phyloP scores from a whole-genome alignment of 169 alveolate genomes.

The Cryptosporidium andersoni region DNA sequence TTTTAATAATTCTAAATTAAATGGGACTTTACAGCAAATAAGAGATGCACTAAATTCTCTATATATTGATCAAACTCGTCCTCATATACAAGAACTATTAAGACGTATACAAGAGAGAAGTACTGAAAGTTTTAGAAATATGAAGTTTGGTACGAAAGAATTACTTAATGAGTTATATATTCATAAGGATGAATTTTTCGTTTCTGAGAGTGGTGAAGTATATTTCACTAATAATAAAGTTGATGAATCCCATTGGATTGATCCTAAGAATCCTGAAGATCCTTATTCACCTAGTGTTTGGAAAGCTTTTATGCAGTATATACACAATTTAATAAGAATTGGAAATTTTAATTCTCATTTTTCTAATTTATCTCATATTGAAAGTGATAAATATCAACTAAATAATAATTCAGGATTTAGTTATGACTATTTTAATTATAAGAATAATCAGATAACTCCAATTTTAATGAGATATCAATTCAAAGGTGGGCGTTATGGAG shows the following conservation, averaged over 20 bases:
- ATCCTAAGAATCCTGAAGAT: conserved; percentile 33
- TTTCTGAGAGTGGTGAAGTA: conserved; percentile 8
- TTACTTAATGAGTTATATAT: conserved; percentile 1
- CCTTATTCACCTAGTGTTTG: conserved; percentile 35
- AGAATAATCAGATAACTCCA: neutral
- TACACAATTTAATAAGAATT: conserved; percentile 7
- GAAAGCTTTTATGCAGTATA: conserved; percentile 25
- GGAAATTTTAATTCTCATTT: neutral
- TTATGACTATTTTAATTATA: neutral
- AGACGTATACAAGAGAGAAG: conserved; percentile 7
- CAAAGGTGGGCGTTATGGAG: conserved; percentile 57
- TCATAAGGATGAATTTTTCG: conserved; percentile 11
- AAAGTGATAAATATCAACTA: neutral
- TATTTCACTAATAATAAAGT: conserved; percentile 8
- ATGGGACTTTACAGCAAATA: neutral
- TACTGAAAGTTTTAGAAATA: neutral
- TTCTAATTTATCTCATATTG: neutral
- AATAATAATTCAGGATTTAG: neutral
- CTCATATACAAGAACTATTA: conserved; percentile 28
- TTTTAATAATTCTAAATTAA: too few relatives aligned
- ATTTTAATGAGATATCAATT: conserved; percentile 16
- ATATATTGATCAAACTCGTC: conserved; percentile 8
- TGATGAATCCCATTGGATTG: conserved; percentile 21
- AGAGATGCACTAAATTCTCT: conserved; percentile 30
- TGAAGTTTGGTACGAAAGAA: neutral